Conservation (phyloP, 345 rosid genomes). For the Camelina sativa region DNA sequence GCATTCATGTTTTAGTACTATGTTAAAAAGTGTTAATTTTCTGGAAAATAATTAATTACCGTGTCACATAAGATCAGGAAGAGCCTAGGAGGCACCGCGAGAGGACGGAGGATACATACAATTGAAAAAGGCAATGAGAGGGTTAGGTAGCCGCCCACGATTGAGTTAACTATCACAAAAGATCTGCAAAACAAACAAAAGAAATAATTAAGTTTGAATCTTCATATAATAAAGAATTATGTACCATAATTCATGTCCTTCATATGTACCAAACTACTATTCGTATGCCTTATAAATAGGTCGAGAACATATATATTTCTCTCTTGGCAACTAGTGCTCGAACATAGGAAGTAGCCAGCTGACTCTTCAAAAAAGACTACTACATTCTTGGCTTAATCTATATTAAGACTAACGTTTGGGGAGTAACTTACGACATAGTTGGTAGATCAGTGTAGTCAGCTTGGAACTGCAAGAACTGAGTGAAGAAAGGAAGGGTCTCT, state of each 20-base stretch:
- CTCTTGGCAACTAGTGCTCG: too few species aligned
- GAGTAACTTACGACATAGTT: conserved; percentile 54
- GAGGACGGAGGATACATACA: conserved; percentile 68
- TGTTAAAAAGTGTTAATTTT: too few species aligned
- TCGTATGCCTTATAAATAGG: too few species aligned
- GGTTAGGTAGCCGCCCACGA: conserved; percentile 68
- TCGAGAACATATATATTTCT: background rate
- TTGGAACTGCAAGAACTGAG: conserved; percentile 87
- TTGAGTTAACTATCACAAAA: conserved; percentile 63
- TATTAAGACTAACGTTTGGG: background rate
- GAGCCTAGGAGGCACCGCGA: conserved; percentile 60
- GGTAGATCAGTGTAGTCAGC: conserved; percentile 87
- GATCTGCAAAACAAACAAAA: conserved; percentile 48
- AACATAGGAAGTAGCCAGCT: background rate
- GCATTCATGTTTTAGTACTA: background rate
- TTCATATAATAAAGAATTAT: background rate
- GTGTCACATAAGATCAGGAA: conserved; percentile 65
- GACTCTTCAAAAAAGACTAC: background rate
- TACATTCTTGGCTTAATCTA: background rate
- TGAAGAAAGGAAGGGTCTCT: conserved; percentile 88
- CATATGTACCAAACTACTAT: background rate
- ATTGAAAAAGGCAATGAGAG: conserved; percentile 79
- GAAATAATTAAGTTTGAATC: background rate
- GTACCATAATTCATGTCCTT: background rate
- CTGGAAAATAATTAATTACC: conserved; percentile 38